These are phyloP conservation scores for Coemansia biformis DNA, from an alignment of 192 early-diverging fungal species.

Conservation along the genomic window DNA sequence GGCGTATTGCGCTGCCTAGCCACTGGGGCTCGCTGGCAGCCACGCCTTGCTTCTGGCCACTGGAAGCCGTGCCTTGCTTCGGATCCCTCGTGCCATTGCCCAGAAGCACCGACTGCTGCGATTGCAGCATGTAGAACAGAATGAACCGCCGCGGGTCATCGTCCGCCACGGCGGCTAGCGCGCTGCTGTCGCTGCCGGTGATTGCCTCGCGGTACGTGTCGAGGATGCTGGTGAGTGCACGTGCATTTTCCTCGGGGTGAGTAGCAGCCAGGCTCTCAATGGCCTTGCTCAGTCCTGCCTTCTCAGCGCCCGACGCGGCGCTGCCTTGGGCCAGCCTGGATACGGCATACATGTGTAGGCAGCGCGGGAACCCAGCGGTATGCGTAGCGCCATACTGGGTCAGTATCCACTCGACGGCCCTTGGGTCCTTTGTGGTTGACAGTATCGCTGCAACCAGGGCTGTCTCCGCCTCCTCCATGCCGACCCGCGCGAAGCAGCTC, in stretches of 20 bases:
- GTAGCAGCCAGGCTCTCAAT: constrained; percentile 16
- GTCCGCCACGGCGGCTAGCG: neutral
- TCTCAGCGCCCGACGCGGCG: constrained; percentile 7
- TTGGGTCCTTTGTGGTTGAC: constrained; percentile 19
- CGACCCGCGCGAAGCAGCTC: constrained; percentile 6
- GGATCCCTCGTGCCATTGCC: neutral
- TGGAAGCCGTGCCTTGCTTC: too few species aligned
- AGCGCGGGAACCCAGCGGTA: constrained; percentile 14
- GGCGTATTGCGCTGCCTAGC: constrained; percentile 25
- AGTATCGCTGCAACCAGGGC: constrained; percentile 18
- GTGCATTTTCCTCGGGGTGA: constrained; percentile 11
- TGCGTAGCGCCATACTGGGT: constrained; percentile 30
- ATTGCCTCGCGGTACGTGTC: constrained; percentile 17
- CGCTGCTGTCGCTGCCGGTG: too few species aligned
- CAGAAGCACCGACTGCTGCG: constrained; percentile 2
- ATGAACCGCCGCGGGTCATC: constrained; percentile 36
- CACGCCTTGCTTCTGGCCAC: too few species aligned
- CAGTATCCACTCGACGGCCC: constrained; percentile 36
- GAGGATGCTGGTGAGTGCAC: constrained; percentile 17
- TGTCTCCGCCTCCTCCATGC: constrained; percentile 16
- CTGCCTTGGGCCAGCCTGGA: constrained; percentile 8
- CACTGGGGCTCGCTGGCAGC: constrained; percentile 1
- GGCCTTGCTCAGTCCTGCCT: constrained; percentile 15
- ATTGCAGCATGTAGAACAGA: constrained; percentile 32
- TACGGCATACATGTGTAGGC: constrained; percentile 32